These are phyloP conservation scores for Syzygium grande DNA, from an alignment of 345 rosid species.

Conservation along the genomic window DNA sequence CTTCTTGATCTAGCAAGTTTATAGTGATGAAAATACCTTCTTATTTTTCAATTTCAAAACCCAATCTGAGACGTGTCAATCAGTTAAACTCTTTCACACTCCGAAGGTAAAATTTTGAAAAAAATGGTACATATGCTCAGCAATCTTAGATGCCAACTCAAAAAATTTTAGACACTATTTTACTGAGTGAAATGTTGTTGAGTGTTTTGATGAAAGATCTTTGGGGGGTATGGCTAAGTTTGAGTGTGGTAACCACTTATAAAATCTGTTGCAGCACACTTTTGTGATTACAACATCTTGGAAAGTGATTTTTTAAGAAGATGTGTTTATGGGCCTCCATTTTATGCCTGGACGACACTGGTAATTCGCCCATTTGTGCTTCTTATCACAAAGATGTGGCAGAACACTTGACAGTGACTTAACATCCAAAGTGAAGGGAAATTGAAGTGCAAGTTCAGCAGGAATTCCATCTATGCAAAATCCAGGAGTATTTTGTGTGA, in stretches of 20 bases:
- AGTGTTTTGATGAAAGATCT: background rate
- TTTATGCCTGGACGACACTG: background rate
- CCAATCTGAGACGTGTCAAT: background rate
- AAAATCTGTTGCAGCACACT: background rate
- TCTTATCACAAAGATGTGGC: background rate
- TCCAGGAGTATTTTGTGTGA: background rate
- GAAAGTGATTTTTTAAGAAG: background rate
- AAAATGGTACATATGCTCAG: background rate
- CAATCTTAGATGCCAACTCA: background rate
- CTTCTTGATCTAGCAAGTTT: background rate
- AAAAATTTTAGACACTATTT: background rate
- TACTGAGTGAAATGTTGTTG: no score
- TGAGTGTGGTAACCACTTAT: background rate
- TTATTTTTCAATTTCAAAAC: background rate
- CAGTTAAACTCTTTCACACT: background rate
- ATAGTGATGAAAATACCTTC: background rate
- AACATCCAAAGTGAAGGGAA: background rate
- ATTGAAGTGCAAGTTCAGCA: background rate
- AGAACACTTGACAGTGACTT: background rate
- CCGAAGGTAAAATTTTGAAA: background rate
- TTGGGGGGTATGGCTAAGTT: background rate
- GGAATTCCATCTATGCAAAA: background rate
- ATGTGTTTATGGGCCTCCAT: background rate
- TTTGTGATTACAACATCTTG: background rate
- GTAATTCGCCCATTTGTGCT: background rate